Evolutionary conservation across 805 yeast species (phyloP), one percentile per base, ranked within the genome.

Genomic region (Candida montana): DNA sequence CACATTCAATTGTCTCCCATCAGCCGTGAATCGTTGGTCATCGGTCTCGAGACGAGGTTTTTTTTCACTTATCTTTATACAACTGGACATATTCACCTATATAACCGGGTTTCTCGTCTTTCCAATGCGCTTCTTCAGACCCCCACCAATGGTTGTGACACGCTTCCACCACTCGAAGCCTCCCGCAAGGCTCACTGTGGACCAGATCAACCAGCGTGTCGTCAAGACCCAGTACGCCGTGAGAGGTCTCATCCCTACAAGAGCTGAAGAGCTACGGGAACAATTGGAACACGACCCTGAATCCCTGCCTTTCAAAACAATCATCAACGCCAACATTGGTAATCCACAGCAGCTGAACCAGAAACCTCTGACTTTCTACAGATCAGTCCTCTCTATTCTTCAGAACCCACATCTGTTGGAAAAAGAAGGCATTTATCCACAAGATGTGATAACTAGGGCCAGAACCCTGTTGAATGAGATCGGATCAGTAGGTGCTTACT

Each of bases 321-420:
- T 93, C 54, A 83, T 95, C 59, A 81, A 79, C 55, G 93, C 96
- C 49, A 93, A 93, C 61, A 93, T 93, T 48, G 99, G 99, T 24
- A 93, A 93, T 61, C 99, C 99, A 2, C 99, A 93, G 64, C 98
- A 91, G 61, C 72, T 93, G 58, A 91, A 88, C 52, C 99, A 93
- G 63, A 75, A 81, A 55, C 99, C 99, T 1, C 71, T 93, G 53
- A 86, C 95, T n/a, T 93, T 93, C 69, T 90, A 88, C 64, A 76
- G 99, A 54, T 95, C 90, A 60, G 95, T 90, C 4, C 68, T 91
- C 45, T 77, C 97, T 1, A 63, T 90, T 33, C 66, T 91, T 52
- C 96, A 93, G 65, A 83, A 86, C 61, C 98, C 99, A 1, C 75
- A 71, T 24, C 63, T 90, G 39, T 53, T 90, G 33, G 57, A 61